Evolutionary conservation across 2,329 filamentous ascomycete genomes (phyloP), one percentile per base, ranked within the genome.

Genomic region (Lecanicillium sp.): DNA sequence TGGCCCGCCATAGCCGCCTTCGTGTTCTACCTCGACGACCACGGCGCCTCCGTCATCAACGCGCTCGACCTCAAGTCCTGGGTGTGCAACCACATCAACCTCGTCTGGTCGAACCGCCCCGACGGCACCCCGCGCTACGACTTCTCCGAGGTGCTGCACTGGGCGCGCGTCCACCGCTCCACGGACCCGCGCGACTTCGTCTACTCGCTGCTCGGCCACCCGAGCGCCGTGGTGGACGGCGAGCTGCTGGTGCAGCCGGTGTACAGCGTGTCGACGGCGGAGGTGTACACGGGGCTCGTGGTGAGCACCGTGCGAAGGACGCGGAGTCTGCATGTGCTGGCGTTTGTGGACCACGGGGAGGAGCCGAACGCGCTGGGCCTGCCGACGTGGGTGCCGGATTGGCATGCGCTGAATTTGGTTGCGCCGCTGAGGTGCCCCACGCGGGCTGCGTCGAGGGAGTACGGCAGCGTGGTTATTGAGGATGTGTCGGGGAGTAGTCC

Each of bases 71-170:
- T 50, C 33, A 45, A 50, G 21, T 50, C 48, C 17, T 50, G 48
- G 48, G 48, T 50, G 19, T 44, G 40, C 41, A 50, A 50, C 29
- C 48, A 50, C 23, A 45, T 50, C 41, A 50, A 50, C 27, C 48
- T 50, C 5, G 48, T 50, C 11, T 50, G 48, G 48, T 50, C 48
- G n/a, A 40, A 36, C 42, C 35, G 41, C 7, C 15, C 35, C 20
- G 26, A 44, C 32, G 48, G 48, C 40, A 41, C 35, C 1, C 48
- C 48, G 7, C 9, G 35, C 11, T 50, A 21, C 23, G 48, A 50
- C 29, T 50, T 50, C 15, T 39, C 41, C 29, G 48, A 50, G 23
- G 48, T 50, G 2, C 29, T 50, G 23, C 48, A 50, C 21, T 50
- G 48, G 48, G 48, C 48, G 5, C 40, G 48, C 33, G 29, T 44